Base-by-base conservation (phyloP, 2,329 filamentous ascomycete species). In the Phaeosphaeriaceae sp. region DNA sequence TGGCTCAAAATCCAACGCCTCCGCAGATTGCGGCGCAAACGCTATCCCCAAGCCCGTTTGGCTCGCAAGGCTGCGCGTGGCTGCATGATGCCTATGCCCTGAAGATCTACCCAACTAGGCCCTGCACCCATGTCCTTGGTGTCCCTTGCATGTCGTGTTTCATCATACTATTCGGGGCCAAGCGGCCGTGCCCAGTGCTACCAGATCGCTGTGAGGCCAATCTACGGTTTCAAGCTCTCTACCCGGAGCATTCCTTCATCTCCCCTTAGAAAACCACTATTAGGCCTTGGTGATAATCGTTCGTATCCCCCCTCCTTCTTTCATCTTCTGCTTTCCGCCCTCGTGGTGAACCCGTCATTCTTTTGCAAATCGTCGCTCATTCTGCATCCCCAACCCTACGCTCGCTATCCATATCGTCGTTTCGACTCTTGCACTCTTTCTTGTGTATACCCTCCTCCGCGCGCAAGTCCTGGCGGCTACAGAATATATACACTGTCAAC, bases 221-320 rank as follows among this genome's bases (percentile, higher is more conserved):
- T 63, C 57, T 48, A 52, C 46, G 58, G 69, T 72, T 72, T 71
- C 69, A 70, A 36, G 57, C 44, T 66, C 60, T 58, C 64, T 61
- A 68, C 63, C 61, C 62, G 20, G 61, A 67, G 62, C 66, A 70
- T 71, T 68, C 68, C 68, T 72, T 72, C 69, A 72, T 70, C 62
- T 70, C 66, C 65, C 59, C 50, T 47, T 61, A 52, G 58, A 63
- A 63, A 64, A 63, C 61, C 64, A 56, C 52, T 54, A 58, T 48
- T 46, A 54, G 56, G 51, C 53, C 52, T 55, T 49, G 61, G 48
- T 67, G 60, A 59, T 66, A 68, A 59, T 60, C 60, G 51, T 59
- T 61, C 52, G 50, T 54, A 57, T 60, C 50, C 56, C 50, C 60
- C 54, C 57, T 55, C 53, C 58, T 58, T 55, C 56, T 52, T 56